Conservation (phyloP, 148 eudicot species). For the Arctostaphylos glauca region DNA sequence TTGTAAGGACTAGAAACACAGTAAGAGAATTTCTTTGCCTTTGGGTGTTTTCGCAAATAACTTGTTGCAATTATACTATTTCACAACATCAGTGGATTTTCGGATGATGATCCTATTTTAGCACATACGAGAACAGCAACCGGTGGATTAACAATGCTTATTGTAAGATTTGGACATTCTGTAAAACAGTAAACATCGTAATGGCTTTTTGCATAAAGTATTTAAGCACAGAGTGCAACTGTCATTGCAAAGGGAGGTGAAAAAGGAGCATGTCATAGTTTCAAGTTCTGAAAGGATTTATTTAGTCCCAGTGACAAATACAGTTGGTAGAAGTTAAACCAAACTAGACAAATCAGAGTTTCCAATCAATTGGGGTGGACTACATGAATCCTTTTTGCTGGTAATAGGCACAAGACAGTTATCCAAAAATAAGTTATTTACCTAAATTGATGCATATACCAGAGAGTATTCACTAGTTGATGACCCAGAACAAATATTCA, state of each 20-base stretch:
- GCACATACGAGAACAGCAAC: neutral
- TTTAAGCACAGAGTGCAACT: neutral
- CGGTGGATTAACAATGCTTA: neutral
- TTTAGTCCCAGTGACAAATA: neutral
- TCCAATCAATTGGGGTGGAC: neutral
- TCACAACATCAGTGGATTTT: neutral
- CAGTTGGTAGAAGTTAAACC: neutral
- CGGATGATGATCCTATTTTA: neutral
- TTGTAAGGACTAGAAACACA: neutral
- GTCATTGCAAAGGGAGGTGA: neutral
- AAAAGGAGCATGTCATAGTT: neutral
- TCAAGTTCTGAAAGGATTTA: neutral
- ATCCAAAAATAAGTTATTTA: neutral
- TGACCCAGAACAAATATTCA: neutral
- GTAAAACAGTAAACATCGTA: neutral
- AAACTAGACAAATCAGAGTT: neutral
- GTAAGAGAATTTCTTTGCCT: neutral
- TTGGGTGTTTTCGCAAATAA: neutral
- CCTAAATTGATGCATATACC: neutral
- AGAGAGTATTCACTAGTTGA: neutral
- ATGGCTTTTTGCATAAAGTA: neutral
- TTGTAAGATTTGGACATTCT: neutral
- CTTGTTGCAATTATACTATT: neutral
- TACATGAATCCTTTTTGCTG: neutral
- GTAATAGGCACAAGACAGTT: neutral